Percentiles rank a stretch among this genome's conserved stretches.
Evolutionary conservation across 176 grass and related monocot genomes (phyloP).

Genomic region (Cymbopogon citratus): DNA sequence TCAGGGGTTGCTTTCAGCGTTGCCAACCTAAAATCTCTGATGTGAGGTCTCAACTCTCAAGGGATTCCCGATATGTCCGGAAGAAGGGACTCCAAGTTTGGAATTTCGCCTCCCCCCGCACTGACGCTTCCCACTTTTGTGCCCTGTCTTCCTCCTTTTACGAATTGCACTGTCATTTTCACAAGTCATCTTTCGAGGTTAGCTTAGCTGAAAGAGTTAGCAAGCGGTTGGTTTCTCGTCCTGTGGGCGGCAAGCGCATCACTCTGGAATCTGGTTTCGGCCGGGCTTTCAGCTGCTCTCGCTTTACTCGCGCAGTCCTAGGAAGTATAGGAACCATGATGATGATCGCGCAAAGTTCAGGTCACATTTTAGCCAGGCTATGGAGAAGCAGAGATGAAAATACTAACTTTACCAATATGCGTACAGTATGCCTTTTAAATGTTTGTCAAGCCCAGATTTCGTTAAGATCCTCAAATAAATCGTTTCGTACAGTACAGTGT

Average conservation of each 20-base stretch:
- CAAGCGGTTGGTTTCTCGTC: background rate
- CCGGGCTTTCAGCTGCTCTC: background rate
- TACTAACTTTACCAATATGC: too few species aligned
- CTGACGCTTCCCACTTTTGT: background rate
- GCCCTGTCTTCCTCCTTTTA: slow-evolving; percentile 11
- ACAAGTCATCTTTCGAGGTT: background rate
- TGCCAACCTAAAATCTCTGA: background rate
- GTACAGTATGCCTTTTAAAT: too few species aligned
- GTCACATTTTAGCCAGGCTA: too few species aligned
- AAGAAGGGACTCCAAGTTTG: background rate
- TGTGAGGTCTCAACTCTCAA: background rate
- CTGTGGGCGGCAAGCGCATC: background rate
- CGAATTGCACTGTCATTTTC: background rate
- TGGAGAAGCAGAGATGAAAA: too few species aligned
- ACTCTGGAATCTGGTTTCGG: background rate
- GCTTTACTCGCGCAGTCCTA: background rate
- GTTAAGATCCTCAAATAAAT: background rate
- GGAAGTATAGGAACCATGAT: background rate
- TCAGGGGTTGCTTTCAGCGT: slow-evolving; percentile 9
- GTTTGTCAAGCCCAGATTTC: too few species aligned
- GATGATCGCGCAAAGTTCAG: background rate
- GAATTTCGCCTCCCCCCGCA: background rate
- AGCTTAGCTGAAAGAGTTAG: background rate
- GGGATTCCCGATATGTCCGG: slow-evolving; percentile 5
- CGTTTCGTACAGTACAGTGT: background rate